Base-by-base conservation (phyloP, 2,329 filamentous ascomycete genomes). In the Xylariaceae sp. region DNA sequence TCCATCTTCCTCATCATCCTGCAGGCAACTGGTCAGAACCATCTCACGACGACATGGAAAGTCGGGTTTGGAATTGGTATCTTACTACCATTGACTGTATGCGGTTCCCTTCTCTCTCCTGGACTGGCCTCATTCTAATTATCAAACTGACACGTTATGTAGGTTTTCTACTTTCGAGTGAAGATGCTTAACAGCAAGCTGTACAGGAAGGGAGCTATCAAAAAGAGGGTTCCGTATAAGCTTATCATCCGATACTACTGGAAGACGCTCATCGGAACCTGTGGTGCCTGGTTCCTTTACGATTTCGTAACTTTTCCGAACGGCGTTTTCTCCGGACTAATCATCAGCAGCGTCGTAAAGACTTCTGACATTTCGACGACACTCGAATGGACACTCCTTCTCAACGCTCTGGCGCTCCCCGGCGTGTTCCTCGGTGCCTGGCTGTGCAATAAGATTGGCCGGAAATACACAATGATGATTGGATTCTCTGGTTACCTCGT, bases 121-220 rank as follows among this genome's bases (percentile, higher is more conserved):
- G n/a, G n/a, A n/a, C n/a, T n/a, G n/a, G n/a, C n/a, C n/a, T n/a
- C n/a, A n/a, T n/a, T n/a, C n/a, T 14, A 23, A 6, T n/a, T 12
- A 16, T 11, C 14, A 11, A 12, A 8, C 42, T 48, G 19, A 45
- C 17, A 8, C 2, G 36, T 6, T 1, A 22, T 11, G 12, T 27
- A 48, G 46, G 46, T 45, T 2, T 48, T 49, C 39, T 49, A 46
- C 20, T 46, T 49, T 40, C 47, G 47, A 25, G 42, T 42, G 39
- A 46, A 46, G 29, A 49, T 49, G 47, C 43, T 46, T 10, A 46
- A 49, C 36, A 46, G 47, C 32, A 49, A 46, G 20, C 21, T 49
- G n/a, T 49, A 46, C 34, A 40, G 43, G 16, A 39, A 43, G 6
- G 43, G 43, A 10, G 39, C 42, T 14, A 46, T 49, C 36, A 42